These are phyloP conservation scores for Starmera caribaea DNA, from an alignment of 805 yeast genomes.

Conservation along the genomic window DNA sequence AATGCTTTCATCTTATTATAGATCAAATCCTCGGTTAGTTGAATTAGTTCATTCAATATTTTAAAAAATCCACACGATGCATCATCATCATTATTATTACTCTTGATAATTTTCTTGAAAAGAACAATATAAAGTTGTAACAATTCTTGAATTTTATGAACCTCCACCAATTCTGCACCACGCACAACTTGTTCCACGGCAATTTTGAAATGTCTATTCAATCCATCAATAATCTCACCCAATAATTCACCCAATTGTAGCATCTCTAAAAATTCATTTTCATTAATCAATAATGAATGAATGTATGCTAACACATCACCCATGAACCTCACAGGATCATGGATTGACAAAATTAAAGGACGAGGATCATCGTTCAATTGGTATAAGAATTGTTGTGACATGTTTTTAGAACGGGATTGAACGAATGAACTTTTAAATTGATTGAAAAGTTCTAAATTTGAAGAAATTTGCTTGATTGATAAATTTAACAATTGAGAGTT, in stretches of 20 bases:
- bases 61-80: slow-evolving; percentile 11
- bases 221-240: slow-evolving; percentile 31
- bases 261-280: slow-evolving; percentile 48
- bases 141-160: slow-evolving; percentile 52
- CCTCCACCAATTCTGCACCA: slow-evolving; percentile 48
- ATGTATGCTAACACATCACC: slow-evolving; percentile 87
- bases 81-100: too few species aligned
- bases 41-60: slow-evolving; percentile 23
- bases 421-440: slow-evolving; percentile 53
- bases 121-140: slow-evolving; percentile 62
- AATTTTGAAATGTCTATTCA: slow-evolving; percentile 52
- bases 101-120: slow-evolving; percentile 30
- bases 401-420: slow-evolving; percentile 53
- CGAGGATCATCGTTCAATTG: slow-evolving; percentile 35
- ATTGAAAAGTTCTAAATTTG: slow-evolving; percentile 42
- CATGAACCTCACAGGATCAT: slow-evolving; percentile 72
- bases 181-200: slow-evolving; percentile 61
- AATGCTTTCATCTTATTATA: slow-evolving; percentile 20
- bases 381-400: slow-evolving; percentile 57
- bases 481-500: slow-evolving; percentile 15
- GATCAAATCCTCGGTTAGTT: slow-evolving; percentile 28
- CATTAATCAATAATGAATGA: slow-evolving; percentile 81
- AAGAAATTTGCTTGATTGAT: slow-evolving; percentile 24
- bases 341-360: slow-evolving; percentile 57
- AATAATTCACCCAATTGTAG: slow-evolving; percentile 10